Percentiles rank a stretch among this genome's conserved stretches.
Evolutionary conservation across 2,329 filamentous ascomycete species (phyloP).

Genomic region (Claviceps quebecensis): DNA sequence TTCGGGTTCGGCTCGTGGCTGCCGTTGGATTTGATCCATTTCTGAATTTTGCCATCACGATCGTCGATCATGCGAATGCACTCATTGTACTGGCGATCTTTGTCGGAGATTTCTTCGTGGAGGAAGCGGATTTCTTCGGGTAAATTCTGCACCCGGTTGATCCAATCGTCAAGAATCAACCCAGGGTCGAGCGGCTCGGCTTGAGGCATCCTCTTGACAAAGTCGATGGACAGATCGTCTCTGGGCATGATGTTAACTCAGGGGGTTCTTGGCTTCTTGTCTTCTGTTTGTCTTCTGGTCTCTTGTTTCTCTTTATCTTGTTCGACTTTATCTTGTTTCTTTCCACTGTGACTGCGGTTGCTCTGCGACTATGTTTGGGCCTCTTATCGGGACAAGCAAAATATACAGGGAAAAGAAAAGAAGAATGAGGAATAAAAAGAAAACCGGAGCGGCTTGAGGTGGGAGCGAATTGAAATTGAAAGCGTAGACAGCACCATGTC

Average conservation of each 20-base stretch:
- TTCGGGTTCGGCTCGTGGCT: slow-evolving; percentile 62
- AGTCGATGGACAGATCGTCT: slow-evolving; percentile 60
- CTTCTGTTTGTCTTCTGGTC: neutral
- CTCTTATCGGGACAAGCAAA: neutral
- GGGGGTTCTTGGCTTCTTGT: slow-evolving; percentile 8
- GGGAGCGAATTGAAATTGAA: neutral
- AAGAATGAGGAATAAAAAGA: too few relatives aligned
- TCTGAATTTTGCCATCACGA: slow-evolving; percentile 62
- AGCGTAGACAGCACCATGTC: neutral
- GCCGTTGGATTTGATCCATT: slow-evolving; percentile 65
- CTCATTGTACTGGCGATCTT: slow-evolving; percentile 59
- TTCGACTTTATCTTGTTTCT: neutral
- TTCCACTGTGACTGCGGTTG: neutral
- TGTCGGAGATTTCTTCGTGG: slow-evolving; percentile 70
- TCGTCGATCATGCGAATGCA: slow-evolving; percentile 55
- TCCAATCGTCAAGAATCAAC: slow-evolving; percentile 66
- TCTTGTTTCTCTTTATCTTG: too few relatives aligned
- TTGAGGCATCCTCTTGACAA: slow-evolving; percentile 51
- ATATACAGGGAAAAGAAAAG: neutral
- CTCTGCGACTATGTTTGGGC: neutral
- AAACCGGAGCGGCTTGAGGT: too few relatives aligned
- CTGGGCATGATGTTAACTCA: slow-evolving; percentile 55
- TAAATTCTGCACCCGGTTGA: slow-evolving; percentile 60
- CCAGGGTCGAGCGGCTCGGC: slow-evolving; percentile 49
- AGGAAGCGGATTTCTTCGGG: slow-evolving; percentile 73